A percentile compares a stretch with the other conserved stretches of the same genome.
Conservation (phyloP, 2,329 filamentous ascomycete genomes). For the Monilinia vaccinii-corymbosi region DNA sequence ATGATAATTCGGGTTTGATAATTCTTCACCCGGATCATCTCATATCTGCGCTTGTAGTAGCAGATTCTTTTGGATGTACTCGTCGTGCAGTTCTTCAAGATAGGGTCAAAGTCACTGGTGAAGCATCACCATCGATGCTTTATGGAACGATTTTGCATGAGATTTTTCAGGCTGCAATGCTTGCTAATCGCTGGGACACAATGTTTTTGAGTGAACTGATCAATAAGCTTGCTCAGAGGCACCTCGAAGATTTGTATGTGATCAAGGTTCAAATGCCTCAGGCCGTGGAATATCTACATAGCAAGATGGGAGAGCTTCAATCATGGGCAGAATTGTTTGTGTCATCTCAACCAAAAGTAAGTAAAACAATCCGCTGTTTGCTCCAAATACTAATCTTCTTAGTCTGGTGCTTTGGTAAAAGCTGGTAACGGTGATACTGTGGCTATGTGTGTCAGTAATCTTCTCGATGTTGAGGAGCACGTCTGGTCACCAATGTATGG, state of each 20-base stretch:
- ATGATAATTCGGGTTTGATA: conserved; percentile 74
- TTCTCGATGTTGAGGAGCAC: conserved; percentile 95
- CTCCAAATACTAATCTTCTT: conserved; percentile 12
- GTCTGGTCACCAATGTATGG: conserved; percentile 98
- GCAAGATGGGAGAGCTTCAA: conserved; percentile 74
- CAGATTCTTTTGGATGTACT: conserved; percentile 90
- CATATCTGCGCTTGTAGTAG: conserved; percentile 87
- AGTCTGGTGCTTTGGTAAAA: conserved; percentile 64
- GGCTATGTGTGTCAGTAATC: conserved; percentile 79
- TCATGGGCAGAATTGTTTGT: conserved; percentile 81
- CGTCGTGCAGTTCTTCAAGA: conserved; percentile 90
- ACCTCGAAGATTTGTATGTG: conserved; percentile 83
- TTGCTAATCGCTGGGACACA: conserved; percentile 71
- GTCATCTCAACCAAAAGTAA: conserved; percentile 56
- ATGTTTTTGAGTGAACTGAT: conserved; percentile 59
- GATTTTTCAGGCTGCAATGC: conserved; percentile 84
- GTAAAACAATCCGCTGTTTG: background rate
- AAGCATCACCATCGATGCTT: conserved; percentile 69
- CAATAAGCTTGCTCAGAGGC: conserved; percentile 58
- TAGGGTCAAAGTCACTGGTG: conserved; percentile 82
- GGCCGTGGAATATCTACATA: conserved; percentile 70
- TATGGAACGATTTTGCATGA: conserved; percentile 94
- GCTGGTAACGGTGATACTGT: conserved; percentile 69
- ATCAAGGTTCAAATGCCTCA: conserved; percentile 67
- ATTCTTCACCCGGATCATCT: conserved; percentile 93